phyloP scores from a whole-genome alignment of 495 filamentous ascomycete species.

The Penicillium manginii region DNA sequence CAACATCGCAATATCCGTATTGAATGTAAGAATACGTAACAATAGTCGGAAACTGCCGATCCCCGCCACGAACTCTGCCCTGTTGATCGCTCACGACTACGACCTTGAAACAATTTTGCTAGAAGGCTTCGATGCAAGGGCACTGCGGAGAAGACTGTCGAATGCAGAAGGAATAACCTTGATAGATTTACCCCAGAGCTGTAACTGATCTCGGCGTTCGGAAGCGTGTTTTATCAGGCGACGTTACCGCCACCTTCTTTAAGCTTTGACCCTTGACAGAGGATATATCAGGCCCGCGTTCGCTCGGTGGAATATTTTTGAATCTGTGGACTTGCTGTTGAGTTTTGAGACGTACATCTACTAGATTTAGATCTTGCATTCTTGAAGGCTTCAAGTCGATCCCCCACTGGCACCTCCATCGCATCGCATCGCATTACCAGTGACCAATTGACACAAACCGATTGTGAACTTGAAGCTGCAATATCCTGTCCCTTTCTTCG shows the following conservation, averaged over 20 bases:
- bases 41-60: constrained; percentile 33
- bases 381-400: too few species aligned
- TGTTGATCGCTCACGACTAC: constrained; percentile 48
- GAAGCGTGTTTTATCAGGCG: not conserved
- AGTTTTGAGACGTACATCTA: not conserved
- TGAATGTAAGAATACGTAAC: constrained; percentile 1
- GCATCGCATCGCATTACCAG: not conserved
- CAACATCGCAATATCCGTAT: constrained; percentile 1
- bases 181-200: not conserved
- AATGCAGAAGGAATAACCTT: constrained; percentile 24
- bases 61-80: constrained; percentile 20
- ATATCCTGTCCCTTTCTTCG: too few species aligned
- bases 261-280: not conserved
- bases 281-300: not conserved
- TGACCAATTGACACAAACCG: too few species aligned
- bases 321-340: not conserved
- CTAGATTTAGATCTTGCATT: not conserved
- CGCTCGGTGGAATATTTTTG: not conserved
- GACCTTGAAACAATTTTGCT: constrained; percentile 64
- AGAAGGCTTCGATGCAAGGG: not conserved
- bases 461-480: not conserved
- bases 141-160: constrained; percentile 2
- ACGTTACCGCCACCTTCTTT: not conserved
- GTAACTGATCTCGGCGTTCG: not conserved
- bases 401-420: too few species aligned